Evolutionary conservation across 495 filamentous ascomycete species (phyloP).

Genomic region (Hypoxylon fuscum): DNA sequence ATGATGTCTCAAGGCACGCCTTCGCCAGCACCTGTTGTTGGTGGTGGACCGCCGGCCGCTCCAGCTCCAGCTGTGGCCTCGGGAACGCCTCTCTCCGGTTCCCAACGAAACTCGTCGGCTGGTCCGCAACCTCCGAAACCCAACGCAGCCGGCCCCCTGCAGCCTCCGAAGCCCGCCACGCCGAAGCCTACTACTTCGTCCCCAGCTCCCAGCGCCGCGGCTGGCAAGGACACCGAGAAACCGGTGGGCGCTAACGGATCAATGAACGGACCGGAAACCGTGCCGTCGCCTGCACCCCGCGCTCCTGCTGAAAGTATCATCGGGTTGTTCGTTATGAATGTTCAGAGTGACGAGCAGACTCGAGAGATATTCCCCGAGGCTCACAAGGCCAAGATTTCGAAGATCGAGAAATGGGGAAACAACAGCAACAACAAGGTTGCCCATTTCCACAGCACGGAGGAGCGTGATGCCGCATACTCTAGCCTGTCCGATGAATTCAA

Average conservation of each 20-base stretch:
- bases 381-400: constrained; percentile 77
- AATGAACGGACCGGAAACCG: constrained; percentile 57
- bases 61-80: constrained; percentile 33
- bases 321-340: constrained; percentile 84
- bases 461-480: constrained; percentile 78
- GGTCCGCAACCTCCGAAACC: constrained; percentile 51
- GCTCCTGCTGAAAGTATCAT: constrained; percentile 62
- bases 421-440: constrained; percentile 79
- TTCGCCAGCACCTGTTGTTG: constrained; percentile 45
- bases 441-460: constrained; percentile 78
- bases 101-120: constrained; percentile 50
- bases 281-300: constrained; percentile 55
- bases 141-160: constrained; percentile 49
- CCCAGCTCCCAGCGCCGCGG: constrained; percentile 42
- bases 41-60: constrained; percentile 48
- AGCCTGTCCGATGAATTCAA: constrained; percentile 78
- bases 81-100: constrained; percentile 23
- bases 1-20: constrained; percentile 46
- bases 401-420: constrained; percentile 79
- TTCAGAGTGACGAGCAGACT: constrained; percentile 78
- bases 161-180: constrained; percentile 61
- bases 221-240: constrained; percentile 59
- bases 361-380: constrained; percentile 82
- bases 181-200: constrained; percentile 55
- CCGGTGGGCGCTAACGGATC: constrained; percentile 58